phyloP scores from a whole-genome alignment of 257 asterid genomes.

The Plantago ovata region DNA sequence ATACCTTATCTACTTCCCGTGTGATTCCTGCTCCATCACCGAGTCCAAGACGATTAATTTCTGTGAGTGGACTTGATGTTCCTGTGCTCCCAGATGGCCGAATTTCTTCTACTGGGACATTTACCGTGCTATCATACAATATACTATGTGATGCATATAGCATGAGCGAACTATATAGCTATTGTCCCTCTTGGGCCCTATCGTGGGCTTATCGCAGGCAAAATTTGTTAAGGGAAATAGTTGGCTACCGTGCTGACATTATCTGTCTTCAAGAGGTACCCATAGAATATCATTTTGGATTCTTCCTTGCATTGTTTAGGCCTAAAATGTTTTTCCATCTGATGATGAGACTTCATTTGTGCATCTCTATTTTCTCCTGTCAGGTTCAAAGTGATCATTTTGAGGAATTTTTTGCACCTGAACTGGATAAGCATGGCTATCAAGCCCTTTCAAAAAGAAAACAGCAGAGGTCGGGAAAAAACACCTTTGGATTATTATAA shows the following conservation, averaged over 20 bases:
- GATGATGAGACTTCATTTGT: no score
- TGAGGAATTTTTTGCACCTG: constrained; percentile 95
- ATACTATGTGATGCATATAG: constrained; percentile 75
- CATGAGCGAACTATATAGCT: constrained; percentile 62
- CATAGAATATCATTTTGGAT: constrained; percentile 11
- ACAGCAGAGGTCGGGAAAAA: constrained; percentile 74
- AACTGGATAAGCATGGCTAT: constrained; percentile 96
- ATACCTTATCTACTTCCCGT: constrained; percentile 68
- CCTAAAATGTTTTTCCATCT: no score
- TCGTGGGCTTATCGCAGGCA: constrained; percentile 98
- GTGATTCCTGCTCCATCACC: constrained; percentile 99
- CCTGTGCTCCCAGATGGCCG: constrained; percentile 66
- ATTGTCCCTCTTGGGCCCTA: constrained; percentile 99
- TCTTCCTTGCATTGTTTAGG: not conserved
- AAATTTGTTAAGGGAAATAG: constrained; percentile 84
- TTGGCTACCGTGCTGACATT: constrained; percentile 86
- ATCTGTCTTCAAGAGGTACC: constrained; percentile 98
- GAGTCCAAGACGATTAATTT: constrained; percentile 75
- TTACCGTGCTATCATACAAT: constrained; percentile 93
- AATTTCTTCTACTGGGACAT: constrained; percentile 56
- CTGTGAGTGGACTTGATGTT: constrained; percentile 59
- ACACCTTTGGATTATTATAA: constrained; percentile 11
- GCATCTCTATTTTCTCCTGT: not conserved
- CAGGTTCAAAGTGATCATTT: constrained; percentile 95
- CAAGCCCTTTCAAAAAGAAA: constrained; percentile 77